phyloP scores from a whole-genome alignment of 2,329 filamentous ascomycete genomes.

The Stemphylium vesicarium region DNA sequence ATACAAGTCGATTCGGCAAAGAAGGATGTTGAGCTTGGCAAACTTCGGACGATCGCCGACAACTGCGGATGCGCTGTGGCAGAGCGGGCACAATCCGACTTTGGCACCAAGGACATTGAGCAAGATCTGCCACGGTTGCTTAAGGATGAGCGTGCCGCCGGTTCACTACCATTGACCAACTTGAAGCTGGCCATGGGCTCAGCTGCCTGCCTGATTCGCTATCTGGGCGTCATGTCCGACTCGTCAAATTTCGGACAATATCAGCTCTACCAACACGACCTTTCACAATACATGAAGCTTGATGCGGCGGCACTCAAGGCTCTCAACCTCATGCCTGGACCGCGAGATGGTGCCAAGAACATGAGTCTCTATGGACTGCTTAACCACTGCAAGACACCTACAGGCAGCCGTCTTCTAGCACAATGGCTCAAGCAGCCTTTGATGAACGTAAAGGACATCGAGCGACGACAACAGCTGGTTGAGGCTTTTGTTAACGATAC shows the following conservation, averaged over 20 bases:
- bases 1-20: conserved; percentile 78
- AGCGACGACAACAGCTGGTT: conserved; percentile 89
- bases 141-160: conserved; percentile 81
- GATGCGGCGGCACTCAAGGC: conserved; percentile 94
- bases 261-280: conserved; percentile 94
- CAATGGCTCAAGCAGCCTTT: conserved; percentile 98
- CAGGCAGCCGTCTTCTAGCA: conserved; percentile 85
- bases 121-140: conserved; percentile 88
- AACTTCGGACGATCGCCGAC: conserved; percentile 86
- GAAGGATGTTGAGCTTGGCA: conserved; percentile 87
- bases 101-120: conserved; percentile 89
- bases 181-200: conserved; percentile 96
- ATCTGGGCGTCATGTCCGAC: conserved; percentile 88
- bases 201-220: conserved; percentile 91
- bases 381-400: conserved; percentile 96
- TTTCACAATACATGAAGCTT: conserved; percentile 97
- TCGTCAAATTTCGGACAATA: conserved; percentile 96
- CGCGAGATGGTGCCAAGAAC: conserved; percentile 90
- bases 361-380: conserved; percentile 96
- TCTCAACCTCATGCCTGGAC: conserved; percentile 95
- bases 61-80: conserved; percentile 91
- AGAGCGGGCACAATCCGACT: conserved; percentile 77
- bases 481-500: conserved; percentile 95
- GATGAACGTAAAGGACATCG: conserved; percentile 88
- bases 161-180: conserved; percentile 84